Percentiles rank a stretch among this genome's conserved stretches.
phyloP scores from a whole-genome alignment of 768 basidiomycete genomes.

The Aureoboletus auriporus region DNA sequence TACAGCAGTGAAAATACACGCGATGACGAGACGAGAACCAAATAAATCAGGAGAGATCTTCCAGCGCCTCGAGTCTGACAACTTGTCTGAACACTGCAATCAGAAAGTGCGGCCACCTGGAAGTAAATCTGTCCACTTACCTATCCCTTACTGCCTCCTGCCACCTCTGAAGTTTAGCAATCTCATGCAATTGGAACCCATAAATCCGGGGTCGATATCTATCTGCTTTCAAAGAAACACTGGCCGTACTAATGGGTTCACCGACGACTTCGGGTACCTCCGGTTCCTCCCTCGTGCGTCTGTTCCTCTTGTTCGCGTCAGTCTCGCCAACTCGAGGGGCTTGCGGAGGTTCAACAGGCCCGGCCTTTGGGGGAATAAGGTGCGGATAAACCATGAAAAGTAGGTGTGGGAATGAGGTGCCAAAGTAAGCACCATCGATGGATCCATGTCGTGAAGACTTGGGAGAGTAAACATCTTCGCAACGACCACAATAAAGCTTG shows the following conservation, averaged over 20 bases:
- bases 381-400: slow-evolving; percentile 96
- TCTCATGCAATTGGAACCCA: slow-evolving; percentile 95
- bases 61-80: slow-evolving; percentile 44
- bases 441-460: slow-evolving; percentile 96
- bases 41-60: slow-evolving; percentile 28
- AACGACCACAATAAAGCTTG: slow-evolving; percentile 97
- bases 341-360: slow-evolving; percentile 39
- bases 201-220: slow-evolving; percentile 91
- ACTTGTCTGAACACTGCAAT: slow-evolving; percentile 38
- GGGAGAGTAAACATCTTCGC: slow-evolving; percentile 97
- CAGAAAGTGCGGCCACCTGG: neutral
- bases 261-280: slow-evolving; percentile 53
- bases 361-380: slow-evolving; percentile 81
- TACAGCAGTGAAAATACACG: slow-evolving; percentile 8
- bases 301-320: slow-evolving; percentile 31
- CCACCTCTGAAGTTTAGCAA: slow-evolving; percentile 91
- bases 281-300: slow-evolving; percentile 53
- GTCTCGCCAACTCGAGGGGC: slow-evolving; percentile 27
- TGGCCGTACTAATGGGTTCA: slow-evolving; percentile 72
- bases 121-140: slow-evolving; percentile 34
- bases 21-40: neutral
- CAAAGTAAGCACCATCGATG: slow-evolving; percentile 98
- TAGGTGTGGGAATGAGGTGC: slow-evolving; percentile 96
- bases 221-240: slow-evolving; percentile 85
- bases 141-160: slow-evolving; percentile 89